phyloP scores from a whole-genome alignment of 441 rosid genomes.

The Croton laevigatus region DNA sequence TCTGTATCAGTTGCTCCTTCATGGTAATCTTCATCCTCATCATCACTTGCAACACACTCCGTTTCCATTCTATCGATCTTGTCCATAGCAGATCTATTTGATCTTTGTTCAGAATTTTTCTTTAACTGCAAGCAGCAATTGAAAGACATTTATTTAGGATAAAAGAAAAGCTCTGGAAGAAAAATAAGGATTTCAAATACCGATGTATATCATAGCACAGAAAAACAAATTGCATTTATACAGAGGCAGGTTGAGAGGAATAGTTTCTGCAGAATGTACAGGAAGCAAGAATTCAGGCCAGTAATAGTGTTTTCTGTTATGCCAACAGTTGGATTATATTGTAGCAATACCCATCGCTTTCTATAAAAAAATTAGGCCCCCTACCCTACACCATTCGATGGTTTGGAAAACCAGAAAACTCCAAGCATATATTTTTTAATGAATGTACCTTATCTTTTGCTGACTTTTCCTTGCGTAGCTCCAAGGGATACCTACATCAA shows the following conservation, averaged over 20 bases:
- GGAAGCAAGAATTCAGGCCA: neutral
- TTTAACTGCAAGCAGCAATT: conserved; percentile 50
- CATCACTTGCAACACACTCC: conserved; percentile 35
- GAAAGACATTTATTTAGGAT: conserved; percentile 11
- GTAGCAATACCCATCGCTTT: neutral
- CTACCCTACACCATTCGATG: neutral
- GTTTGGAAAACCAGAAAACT: conserved; percentile 11
- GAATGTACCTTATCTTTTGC: conserved; percentile 75
- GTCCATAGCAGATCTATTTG: conserved; percentile 29
- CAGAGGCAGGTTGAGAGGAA: neutral
- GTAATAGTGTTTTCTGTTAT: neutral
- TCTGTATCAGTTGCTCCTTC: conserved; percentile 43
- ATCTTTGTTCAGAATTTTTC: conserved; percentile 48
- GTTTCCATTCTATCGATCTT: conserved; percentile 40
- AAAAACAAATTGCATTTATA: neutral
- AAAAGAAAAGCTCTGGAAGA: conserved; percentile 12
- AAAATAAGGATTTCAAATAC: neutral
- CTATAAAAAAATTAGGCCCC: neutral
- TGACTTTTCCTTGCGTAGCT: conserved; percentile 88
- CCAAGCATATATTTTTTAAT: neutral
- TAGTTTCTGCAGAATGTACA: neutral
- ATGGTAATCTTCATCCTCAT: conserved; percentile 27
- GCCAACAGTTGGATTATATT: neutral
- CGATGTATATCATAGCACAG: neutral
- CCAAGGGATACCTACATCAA: conserved; percentile 81